Base-by-base conservation (phyloP, 768 basidiomycete genomes). In the Trametes sanguinea region DNA sequence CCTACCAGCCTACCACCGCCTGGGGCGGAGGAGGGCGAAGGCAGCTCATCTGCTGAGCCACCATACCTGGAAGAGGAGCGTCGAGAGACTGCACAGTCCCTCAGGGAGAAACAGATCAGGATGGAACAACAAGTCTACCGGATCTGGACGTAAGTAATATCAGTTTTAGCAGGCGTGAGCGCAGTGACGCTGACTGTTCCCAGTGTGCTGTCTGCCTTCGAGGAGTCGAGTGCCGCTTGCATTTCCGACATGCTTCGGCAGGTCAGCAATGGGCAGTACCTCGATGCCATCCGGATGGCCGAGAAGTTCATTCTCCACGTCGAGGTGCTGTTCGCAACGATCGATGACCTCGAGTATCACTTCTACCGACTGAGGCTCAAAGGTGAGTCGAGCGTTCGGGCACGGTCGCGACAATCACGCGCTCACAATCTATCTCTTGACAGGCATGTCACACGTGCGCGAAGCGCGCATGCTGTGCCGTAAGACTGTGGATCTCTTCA, bases 61-160 rank as follows among this genome's bases (percentile, higher is more conserved):
- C 78, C 79, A 13, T 90, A 87, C 67, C 71, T 82, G 7, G 88
- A 90, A 59, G 92, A 95, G 77, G 96, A 98, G 73, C 80, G 81
- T 57, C 78, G 79, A 51, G 94, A 97, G 75, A 90, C 89, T 2
- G 83, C 94, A 3, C 70, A 75, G 30, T 86, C 92, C 27, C 78
- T 99, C 65, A 92, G 90, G 71, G 92, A 94, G 62, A 94, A 91
- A 71, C 97, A 99, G 74, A 79, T 87, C 61, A 83, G 86, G 68
- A 98, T 98, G 94, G 97, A 99, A 73, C 90, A 95, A 69, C 89
- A 96, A 73, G 97, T 99, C 6, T 95, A 95, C 78, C 90, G 95
- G 47, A 98, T 99, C 68, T 99, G 97, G 97, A 97, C 95, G 91
- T 92, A 71, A 77, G 91, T 85, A n/a, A 29, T 51, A 46, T 6